Evolutionary conservation across 768 basidiomycete genomes (phyloP).

Genomic region (Naganishia kalamii): DNA sequence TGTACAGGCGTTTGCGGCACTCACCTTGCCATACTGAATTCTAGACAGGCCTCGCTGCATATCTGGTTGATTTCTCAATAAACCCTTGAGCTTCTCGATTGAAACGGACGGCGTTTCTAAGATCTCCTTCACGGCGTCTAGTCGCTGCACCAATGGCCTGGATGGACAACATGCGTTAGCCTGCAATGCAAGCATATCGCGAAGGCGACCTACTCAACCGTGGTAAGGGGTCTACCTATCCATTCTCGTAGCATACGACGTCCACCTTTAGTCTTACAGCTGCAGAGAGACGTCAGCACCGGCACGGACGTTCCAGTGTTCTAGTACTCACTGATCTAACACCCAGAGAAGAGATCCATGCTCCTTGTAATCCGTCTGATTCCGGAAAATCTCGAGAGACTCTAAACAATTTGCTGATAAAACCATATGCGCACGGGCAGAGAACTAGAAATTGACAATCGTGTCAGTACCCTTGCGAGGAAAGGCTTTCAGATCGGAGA

Average conservation of each 20-base stretch:
- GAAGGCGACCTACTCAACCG: background rate
- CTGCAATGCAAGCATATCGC: too few species aligned
- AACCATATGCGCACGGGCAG: conserved; percentile 73
- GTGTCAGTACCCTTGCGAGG: too few species aligned
- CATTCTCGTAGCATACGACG: conserved; percentile 69
- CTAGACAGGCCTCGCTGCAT: conserved; percentile 76
- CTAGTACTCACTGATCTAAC: conserved; percentile 54
- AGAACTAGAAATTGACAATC: conserved; percentile 58
- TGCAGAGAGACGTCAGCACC: conserved; percentile 38
- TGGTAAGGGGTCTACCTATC: conserved; percentile 70
- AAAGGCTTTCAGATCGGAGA: conserved; percentile 9
- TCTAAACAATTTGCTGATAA: conserved; percentile 78
- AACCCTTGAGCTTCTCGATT: conserved; percentile 61
- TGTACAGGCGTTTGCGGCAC: conserved; percentile 18
- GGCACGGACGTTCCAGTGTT: background rate
- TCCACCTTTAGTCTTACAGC: conserved; percentile 81
- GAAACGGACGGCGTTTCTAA: conserved; percentile 55
- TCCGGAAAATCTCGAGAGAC: conserved; percentile 89
- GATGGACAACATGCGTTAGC: background rate
- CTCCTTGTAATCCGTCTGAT: conserved; percentile 70
- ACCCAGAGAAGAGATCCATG: conserved; percentile 77
- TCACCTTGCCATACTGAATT: conserved; percentile 84
- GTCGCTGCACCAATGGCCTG: conserved; percentile 67
- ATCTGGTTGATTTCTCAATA: conserved; percentile 68
- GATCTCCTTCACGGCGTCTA: conserved; percentile 82